Evolutionary conservation across 306 rosid species (phyloP), one percentile per base, ranked within the genome.

Genomic region (Luffa acutangula): DNA sequence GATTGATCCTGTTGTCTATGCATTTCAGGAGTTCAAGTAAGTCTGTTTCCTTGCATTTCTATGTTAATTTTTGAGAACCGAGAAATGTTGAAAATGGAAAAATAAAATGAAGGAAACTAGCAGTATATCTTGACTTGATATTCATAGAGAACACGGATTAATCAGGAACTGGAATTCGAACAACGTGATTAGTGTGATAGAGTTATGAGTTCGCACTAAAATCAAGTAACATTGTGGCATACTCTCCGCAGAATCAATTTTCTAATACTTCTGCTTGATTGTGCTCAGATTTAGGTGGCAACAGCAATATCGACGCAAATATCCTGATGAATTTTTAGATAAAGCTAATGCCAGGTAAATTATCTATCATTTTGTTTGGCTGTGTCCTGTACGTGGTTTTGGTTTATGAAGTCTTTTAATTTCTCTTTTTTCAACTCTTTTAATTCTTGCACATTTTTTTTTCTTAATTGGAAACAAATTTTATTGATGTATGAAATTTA

Each of bases 1-100:
- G 85, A 86, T 95, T 77, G 91, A 95, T 87, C 99, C 99, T 34
- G 85, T 81, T 39, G 91, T 91, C 81, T 95, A 95, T 77, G 96
- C 97, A 2, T 95, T 92, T 84, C 97, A 88, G 80, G 98, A 92
- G 86, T 95, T 91, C 88, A 86, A 95, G 98, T 93, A 80, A 80
- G 87, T 46, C 1, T 80, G 1, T 13, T 7, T 48, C 42, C 59
- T 79, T 69, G n/a, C 34, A 2, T 7, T 18, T 15, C 59, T 80
- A 6, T 64, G 45, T 49, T 85, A 71, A 43, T 20, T 82, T 66
- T 54, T 53, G 59, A n/a, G 56, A 52, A 64, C 15, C 18, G 48
- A 67, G 52, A 42, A 41, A 67, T 67, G 33, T 9, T 18, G 31
- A 18, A 63, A 67, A 67, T 41, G 15, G 51, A 6, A 3, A 17